Evolutionary conservation across 306 rosid species (phyloP), one percentile per base, ranked within the genome.

Genomic region (Acacia acuminata): DNA sequence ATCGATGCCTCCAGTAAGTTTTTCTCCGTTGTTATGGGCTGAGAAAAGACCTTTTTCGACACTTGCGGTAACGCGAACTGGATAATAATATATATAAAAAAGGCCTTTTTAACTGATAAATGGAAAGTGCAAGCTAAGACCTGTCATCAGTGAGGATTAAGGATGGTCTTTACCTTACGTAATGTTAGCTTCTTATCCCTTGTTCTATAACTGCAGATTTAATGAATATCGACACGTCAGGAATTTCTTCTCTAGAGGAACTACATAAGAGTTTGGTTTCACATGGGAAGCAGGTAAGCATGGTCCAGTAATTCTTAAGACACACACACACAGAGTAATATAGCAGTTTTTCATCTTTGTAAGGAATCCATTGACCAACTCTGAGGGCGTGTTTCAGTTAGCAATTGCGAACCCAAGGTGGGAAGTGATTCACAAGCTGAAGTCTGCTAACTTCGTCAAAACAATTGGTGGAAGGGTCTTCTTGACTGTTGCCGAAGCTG

Each of bases 401-500:
- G 88, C 91, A 60, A 71, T 92, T 73, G 92, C 87, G 66, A 92
- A 85, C 55, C 97, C 93, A 0, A 77, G 87, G 51, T 90, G 93
- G 94, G 83, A 85, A 82, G 91, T 88, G 80, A 90, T 89, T 84
- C 88, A 90, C 89, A 89, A 93, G 88, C 85, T 91, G 5, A 93
- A 74, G 84, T 32, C 82, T 16, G 81, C 92, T 16, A 84, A 93
- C 73, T 90, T 89, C 84, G 91, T 88, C 34, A 77, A 56, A 14
- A 86, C 85, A 76, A 87, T 91, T 20, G 91, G 86, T 66, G 89
- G 89, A 81, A 82, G 80, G 58, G 84, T 90, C 48, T 91, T 90
- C 78, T 84, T 92, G 84, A 90, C 85, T 25, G 86, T 91, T 78
- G 92, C 86, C 58, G 93, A 91, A 85, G 95, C 95, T 53, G 90